Base-by-base conservation (phyloP, 495 filamentous ascomycete species). In the Arthonia radiata region DNA sequence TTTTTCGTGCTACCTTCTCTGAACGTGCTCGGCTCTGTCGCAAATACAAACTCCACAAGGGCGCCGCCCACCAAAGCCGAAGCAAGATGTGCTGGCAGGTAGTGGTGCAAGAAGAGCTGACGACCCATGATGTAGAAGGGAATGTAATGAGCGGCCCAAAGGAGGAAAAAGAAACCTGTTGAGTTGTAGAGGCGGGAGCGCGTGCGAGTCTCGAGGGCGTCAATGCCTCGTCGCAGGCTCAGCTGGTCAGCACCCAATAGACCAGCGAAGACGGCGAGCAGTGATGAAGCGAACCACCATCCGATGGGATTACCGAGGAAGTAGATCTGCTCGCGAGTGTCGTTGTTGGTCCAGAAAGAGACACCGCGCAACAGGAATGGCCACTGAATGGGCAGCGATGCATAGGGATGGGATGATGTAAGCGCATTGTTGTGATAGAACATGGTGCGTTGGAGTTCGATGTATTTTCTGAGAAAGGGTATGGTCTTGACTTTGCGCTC, bases 341-440 rank as follows among this genome's bases (percentile, higher is more conserved):
- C 80, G 46, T 83, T 86, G 46, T 97, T 74, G 6, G 86, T 97
- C 86, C 86, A 97, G 69, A 97, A 97, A 46, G 80, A 91, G 33
- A 97, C 89, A 40, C 86, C 86, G 8, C 89, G 70, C 19, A 97
- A 57, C 34, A 97, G 59, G 66, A 94, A 93, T 1, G 86, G 86
- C 86, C 86, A 97, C 40, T 86, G 74, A 52, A 82, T 77, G n/a
- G 86, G 86, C 41, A 77, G 70, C 35, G 74, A 86, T 15, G 86
- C 68, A 41, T 97, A 97, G 1, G 86, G 86, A 46, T 97, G 86
- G 41, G 77, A 89, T 52, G 76, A 83, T 18, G 86, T 97, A 44
- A 97, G 53, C 35, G 86, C 82, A 49, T 82, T 94, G 59, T 97
- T 97, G 56, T 97, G 86, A 63, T 65, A 82, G 64, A 97, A 97